A percentile compares a stretch with the other conserved stretches of the same genome.
phyloP scores from a whole-genome alignment of 164 flowering plant species.

The grape (Vitis vinifera) region DNA sequence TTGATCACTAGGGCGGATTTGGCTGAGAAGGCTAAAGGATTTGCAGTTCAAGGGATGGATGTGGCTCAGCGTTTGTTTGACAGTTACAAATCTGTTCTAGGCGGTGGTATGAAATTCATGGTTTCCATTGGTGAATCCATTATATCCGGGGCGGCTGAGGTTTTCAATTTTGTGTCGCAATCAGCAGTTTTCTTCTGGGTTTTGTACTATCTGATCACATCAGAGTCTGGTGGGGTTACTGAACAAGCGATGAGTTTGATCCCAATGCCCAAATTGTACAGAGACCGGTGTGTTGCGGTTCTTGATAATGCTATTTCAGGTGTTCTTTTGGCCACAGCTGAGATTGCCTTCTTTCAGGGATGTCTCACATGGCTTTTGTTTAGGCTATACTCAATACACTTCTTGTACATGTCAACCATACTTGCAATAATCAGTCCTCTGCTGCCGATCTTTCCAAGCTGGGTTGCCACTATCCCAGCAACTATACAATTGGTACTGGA shows the following conservation, averaged over 20 bases:
- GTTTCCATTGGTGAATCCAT: conserved; percentile 60
- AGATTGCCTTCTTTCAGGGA: conserved; percentile 88
- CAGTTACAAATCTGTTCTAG: conserved; percentile 68
- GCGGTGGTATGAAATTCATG: conserved; percentile 66
- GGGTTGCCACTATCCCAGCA: conserved; percentile 84
- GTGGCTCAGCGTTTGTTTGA: conserved; percentile 63
- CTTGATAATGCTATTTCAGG: conserved; percentile 87
- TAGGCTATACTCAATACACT: conserved; percentile 77
- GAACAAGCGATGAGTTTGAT: conserved; percentile 82
- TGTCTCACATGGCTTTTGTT: conserved; percentile 94
- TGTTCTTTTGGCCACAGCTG: conserved; percentile 80
- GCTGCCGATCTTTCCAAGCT: conserved; percentile 76
- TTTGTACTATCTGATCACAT: conserved; percentile 80
- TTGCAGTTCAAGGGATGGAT: conserved; percentile 71
- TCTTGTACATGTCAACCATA: conserved; percentile 79
- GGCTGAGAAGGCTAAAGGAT: conserved; percentile 74
- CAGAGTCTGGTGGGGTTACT: conserved; percentile 95
- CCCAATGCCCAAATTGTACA: conserved; percentile 58
- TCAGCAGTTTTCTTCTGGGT: conserved; percentile 89
- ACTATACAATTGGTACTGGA: conserved; percentile 70
- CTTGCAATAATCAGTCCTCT: conserved; percentile 81
- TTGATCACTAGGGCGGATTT: conserved; percentile 69
- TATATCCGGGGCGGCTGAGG: conserved; percentile 83
- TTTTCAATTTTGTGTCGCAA: conserved; percentile 83
- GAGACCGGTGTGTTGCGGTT: conserved; percentile 78